Percentiles rank a stretch among this genome's conserved stretches.
These are phyloP conservation scores for Brettanomyces naardenensis DNA, from an alignment of 805 yeast species.

Conservation along the genomic window DNA sequence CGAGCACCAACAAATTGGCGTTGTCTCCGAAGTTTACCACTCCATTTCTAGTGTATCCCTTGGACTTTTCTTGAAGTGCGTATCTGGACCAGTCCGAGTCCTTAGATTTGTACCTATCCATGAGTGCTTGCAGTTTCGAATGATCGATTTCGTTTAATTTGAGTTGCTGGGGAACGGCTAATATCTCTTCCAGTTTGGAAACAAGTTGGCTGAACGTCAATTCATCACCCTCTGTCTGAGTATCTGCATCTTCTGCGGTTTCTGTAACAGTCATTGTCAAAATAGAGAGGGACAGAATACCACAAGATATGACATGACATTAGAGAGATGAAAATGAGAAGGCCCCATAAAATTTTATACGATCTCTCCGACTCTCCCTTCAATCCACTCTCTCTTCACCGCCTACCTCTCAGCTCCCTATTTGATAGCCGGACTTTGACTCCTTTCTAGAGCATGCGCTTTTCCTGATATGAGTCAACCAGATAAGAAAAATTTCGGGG, in stretches of 20 bases:
- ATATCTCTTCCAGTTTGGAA: constrained; percentile 23
- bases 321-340: too few species aligned
- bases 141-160: constrained; percentile 44
- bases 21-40: constrained; percentile 61
- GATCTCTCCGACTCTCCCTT: too few species aligned
- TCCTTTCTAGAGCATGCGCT: too few species aligned
- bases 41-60: constrained; percentile 63
- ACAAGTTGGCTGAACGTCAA: constrained; percentile 25
- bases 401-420: too few species aligned
- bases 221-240: not conserved
- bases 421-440: too few species aligned
- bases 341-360: too few species aligned
- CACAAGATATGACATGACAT: too few species aligned
- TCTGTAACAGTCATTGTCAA: not conserved
- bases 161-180: constrained; percentile 26
- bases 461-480: too few species aligned
- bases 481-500: too few species aligned
- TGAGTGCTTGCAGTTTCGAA: constrained; percentile 32
- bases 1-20: constrained; percentile 60
- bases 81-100: constrained; percentile 50
- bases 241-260: not conserved
- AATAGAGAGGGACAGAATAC: too few species aligned
- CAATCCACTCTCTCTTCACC: too few species aligned
- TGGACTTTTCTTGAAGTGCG: constrained; percentile 44
- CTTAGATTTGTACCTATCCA: constrained; percentile 40